Conservation (phyloP, 208 protist species). For the Trypanosomatidae sp. region DNA sequence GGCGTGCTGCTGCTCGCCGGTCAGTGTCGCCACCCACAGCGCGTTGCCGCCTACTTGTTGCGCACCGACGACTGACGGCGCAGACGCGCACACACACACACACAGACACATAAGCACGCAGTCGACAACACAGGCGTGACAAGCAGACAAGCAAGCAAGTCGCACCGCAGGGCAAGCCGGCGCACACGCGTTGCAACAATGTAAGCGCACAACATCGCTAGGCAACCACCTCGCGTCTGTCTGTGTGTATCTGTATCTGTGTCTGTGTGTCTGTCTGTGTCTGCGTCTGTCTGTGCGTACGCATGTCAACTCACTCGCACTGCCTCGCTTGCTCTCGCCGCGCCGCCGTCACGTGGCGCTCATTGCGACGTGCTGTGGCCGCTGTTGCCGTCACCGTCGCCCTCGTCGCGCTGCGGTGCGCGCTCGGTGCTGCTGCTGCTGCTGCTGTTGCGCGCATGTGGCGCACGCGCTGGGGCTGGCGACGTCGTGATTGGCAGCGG, state of each 20-base stretch:
- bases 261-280: too few relatives aligned
- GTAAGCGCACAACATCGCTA: too few relatives aligned
- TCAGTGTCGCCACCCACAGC: constrained; percentile 55
- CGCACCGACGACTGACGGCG: background rate
- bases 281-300: too few relatives aligned
- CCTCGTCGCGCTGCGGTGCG: background rate
- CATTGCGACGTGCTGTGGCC: background rate
- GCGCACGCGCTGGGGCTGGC: background rate
- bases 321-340: too few relatives aligned
- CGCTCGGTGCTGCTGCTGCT: background rate
- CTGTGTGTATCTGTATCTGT: too few relatives aligned
- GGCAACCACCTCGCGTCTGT: too few relatives aligned
- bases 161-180: too few relatives aligned
- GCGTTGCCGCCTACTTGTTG: constrained; percentile 12
- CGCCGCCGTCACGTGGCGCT: too few relatives aligned
- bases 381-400: background rate
- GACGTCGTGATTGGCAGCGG: background rate
- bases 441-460: background rate
- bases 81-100: background rate
- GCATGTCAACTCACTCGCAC: too few relatives aligned
- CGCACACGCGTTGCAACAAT: too few relatives aligned
- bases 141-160: too few relatives aligned
- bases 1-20: constrained; percentile 44
- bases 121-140: background rate
- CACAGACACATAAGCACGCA: background rate